Evolutionary conservation across 1,284 basidiomycete species (phyloP).

Genomic region (Cryptococcus sp.): DNA sequence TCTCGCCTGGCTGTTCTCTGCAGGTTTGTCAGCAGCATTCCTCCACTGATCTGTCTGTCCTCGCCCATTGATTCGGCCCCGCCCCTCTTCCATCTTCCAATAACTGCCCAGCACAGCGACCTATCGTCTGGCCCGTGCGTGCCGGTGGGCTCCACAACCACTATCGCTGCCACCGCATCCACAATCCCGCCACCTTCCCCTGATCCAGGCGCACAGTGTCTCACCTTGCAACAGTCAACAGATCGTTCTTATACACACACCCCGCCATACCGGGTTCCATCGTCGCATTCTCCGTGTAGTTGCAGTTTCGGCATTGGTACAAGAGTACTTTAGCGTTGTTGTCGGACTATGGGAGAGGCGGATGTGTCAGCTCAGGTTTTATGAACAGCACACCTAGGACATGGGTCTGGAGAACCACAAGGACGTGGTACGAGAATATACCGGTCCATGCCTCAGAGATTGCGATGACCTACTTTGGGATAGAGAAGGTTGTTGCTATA

Average conservation of each 20-base stretch:
- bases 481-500: constrained; percentile 85
- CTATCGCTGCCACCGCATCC: background rate
- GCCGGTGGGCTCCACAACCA: background rate
- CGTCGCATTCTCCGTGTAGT: constrained; percentile 72
- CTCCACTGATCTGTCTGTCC: no score
- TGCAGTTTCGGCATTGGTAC: constrained; percentile 90
- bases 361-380: constrained; percentile 62
- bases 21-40: no score
- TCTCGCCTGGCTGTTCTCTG: constrained; percentile 90
- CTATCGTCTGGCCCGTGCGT: background rate
- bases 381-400: constrained; percentile 52
- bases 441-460: no score
- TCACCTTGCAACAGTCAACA: constrained; percentile 89
- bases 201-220: constrained; percentile 40
- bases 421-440: no score
- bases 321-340: constrained; percentile 79
- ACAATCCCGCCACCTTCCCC: background rate
- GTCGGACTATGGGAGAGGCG: constrained; percentile 63
- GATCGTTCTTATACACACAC: constrained; percentile 84
- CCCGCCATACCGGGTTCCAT: constrained; percentile 64
- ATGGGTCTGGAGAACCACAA: no score
- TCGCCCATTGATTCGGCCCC: no score
- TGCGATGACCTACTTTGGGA: constrained; percentile 55
- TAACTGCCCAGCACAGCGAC: no score
- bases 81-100: no score